These are phyloP conservation scores for Raffaelea arxii DNA, from an alignment of 2,329 filamentous ascomycete genomes.

Conservation along the genomic window DNA sequence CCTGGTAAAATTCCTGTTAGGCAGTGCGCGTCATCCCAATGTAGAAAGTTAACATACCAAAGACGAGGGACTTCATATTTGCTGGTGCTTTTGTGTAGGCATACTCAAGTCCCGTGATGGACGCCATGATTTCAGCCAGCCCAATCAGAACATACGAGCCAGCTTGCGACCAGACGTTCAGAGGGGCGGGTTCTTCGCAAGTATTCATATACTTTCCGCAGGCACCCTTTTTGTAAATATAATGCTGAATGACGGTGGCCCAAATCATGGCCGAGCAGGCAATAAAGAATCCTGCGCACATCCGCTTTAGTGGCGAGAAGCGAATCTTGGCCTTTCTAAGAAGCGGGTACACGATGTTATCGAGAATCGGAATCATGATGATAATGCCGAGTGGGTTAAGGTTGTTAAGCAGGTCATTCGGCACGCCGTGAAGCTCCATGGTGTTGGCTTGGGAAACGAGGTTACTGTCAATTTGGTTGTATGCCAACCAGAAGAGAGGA, in stretches of 20 bases:
- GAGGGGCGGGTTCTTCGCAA: slow-evolving; percentile 12
- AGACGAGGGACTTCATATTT: slow-evolving; percentile 64
- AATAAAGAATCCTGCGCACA: slow-evolving; percentile 58
- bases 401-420: slow-evolving; percentile 68
- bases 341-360: slow-evolving; percentile 56
- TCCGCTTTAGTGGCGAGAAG: slow-evolving; percentile 66
- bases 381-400: slow-evolving; percentile 64
- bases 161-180: slow-evolving; percentile 56
- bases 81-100: slow-evolving; percentile 66
- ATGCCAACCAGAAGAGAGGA: slow-evolving; percentile 49
- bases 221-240: slow-evolving; percentile 53
- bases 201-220: slow-evolving; percentile 38
- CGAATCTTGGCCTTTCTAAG: slow-evolving; percentile 52
- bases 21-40: not conserved
- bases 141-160: slow-evolving; percentile 39
- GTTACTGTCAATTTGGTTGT: slow-evolving; percentile 41
- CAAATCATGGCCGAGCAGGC: slow-evolving; percentile 50
- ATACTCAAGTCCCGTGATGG: slow-evolving; percentile 56
- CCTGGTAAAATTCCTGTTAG: not conserved
- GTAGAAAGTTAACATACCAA: slow-evolving; percentile 25
- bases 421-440: slow-evolving; percentile 60
- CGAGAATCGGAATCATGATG: slow-evolving; percentile 63
- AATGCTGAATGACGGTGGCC: slow-evolving; percentile 44
- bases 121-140: slow-evolving; percentile 38
- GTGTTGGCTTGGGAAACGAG: slow-evolving; percentile 52